Percentiles rank a stretch among this genome's conserved stretches.
These are phyloP conservation scores for Fragaria vesca DNA, from an alignment of 306 rosid species.

Conservation along the genomic window DNA sequence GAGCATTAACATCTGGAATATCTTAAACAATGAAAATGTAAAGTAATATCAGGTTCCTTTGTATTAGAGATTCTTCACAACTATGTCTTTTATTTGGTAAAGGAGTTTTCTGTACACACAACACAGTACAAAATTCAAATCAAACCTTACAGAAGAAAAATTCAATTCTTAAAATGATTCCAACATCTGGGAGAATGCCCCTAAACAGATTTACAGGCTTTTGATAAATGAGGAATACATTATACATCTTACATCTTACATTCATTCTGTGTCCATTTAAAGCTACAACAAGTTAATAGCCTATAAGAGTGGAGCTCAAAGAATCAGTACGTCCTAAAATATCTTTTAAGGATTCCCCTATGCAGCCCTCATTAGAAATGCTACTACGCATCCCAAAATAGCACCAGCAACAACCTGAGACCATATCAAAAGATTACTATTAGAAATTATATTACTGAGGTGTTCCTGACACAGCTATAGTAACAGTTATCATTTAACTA, in stretches of 20 bases:
- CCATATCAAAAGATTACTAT: conserved; percentile 1
- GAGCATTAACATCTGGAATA: background rate
- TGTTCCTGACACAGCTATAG: background rate
- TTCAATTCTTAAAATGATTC: background rate
- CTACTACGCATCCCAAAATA: conserved; percentile 69
- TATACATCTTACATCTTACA: conserved; percentile 1
- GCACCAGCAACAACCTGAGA: conserved; percentile 83
- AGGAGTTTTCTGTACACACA: background rate
- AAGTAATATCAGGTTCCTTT: background rate
- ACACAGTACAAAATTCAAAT: background rate
- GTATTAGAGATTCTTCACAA: conserved; percentile 4
- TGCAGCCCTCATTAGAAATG: conserved; percentile 42
- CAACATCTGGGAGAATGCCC: conserved; percentile 1
- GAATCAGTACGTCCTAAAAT: conserved; percentile 19
- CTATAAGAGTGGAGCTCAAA: conserved; percentile 11
- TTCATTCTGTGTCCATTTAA: conserved; percentile 4
- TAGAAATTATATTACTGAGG: background rate
- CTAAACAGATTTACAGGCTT: conserved; percentile 25
- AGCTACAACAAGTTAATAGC: conserved; percentile 10
- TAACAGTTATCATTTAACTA: background rate
- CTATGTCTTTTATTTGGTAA: background rate
- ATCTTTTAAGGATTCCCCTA: conserved; percentile 14
- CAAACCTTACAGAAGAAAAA: background rate
- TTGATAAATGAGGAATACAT: conserved; percentile 7
- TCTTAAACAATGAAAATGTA: no score